Conservation (phyloP, 257 asterid species). For the Striga asiatica region DNA sequence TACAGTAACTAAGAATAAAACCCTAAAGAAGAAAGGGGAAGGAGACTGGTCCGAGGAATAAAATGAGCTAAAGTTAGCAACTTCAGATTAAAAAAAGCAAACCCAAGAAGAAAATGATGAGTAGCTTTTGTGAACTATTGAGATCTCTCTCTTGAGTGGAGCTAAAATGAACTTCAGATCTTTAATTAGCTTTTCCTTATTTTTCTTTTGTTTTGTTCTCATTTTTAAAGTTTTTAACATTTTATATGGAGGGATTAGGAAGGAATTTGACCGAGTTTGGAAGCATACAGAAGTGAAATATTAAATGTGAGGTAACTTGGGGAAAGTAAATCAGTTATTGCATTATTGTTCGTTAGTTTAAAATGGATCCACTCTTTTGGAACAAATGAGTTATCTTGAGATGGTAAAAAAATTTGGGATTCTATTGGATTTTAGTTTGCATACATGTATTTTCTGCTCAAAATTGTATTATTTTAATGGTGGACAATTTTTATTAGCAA, state of each 20-base stretch:
- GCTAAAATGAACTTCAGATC: constrained; percentile 42
- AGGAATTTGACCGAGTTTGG: neutral
- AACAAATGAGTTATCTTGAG: neutral
- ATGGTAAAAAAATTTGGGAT: too few relatives aligned
- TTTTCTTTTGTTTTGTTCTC: constrained; percentile 12
- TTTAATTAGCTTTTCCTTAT: constrained; percentile 19
- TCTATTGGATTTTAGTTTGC: neutral
- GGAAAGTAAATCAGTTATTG: constrained; percentile 39
- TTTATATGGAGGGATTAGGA: constrained; percentile 3
- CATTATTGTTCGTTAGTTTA: constrained; percentile 14
- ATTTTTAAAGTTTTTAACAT: too few relatives aligned
- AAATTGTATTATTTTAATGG: too few relatives aligned
- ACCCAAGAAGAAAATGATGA: constrained; percentile 31
- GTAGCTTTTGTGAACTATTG: constrained; percentile 42
- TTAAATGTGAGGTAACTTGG: constrained; percentile 14
- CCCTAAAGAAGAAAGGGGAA: constrained; percentile 29
- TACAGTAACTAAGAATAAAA: constrained; percentile 21
- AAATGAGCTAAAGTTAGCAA: constrained; percentile 29
- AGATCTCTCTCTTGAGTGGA: constrained; percentile 23
- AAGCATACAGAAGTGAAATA: neutral
- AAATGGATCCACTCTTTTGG: constrained; percentile 14
- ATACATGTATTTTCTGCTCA: too few relatives aligned
- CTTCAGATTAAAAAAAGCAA: constrained; percentile 11
- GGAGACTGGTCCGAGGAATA: constrained; percentile 53
- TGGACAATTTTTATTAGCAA: too few relatives aligned